Conservation (phyloP, 1,139 yeast species). For the Magnusiomyces tetraspermus region DNA sequence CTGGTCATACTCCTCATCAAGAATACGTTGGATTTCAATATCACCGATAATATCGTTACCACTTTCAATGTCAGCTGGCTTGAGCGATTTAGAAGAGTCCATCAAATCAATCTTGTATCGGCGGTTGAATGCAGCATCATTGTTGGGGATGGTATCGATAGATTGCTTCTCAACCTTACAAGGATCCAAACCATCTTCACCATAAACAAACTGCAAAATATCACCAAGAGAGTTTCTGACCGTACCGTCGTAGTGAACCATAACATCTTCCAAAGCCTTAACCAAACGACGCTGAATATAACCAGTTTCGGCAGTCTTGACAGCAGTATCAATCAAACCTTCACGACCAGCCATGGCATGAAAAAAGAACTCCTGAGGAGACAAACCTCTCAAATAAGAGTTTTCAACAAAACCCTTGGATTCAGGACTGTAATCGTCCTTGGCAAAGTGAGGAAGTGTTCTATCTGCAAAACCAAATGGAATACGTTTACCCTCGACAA, state of each 20-base stretch:
- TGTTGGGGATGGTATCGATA: constrained; percentile 93
- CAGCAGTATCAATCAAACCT: constrained; percentile 98
- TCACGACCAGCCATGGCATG: constrained; percentile 99
- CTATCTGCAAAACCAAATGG: constrained; percentile 96
- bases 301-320: constrained; percentile 98
- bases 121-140: constrained; percentile 70
- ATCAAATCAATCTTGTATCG: constrained; percentile 83
- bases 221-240: constrained; percentile 97
- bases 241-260: constrained; percentile 98
- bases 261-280: constrained; percentile 95
- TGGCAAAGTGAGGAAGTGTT: constrained; percentile 93
- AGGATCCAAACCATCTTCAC: constrained; percentile 99
- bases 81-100: constrained; percentile 52
- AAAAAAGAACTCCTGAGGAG: constrained; percentile 98
- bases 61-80: constrained; percentile 70
- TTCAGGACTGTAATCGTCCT: constrained; percentile 97
- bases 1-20: constrained; percentile 80
- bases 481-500: constrained; percentile 99
- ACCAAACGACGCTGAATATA: constrained; percentile 98
- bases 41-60: constrained; percentile 91
- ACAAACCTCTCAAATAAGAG: constrained; percentile 91
- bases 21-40: constrained; percentile 62
- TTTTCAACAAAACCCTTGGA: constrained; percentile 97
- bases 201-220: constrained; percentile 89
- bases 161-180: constrained; percentile 96